A percentile compares a stretch with the other conserved stretches of the same genome.
These are phyloP conservation scores for Mycena polygramma DNA, from an alignment of 768 basidiomycete species.

Conservation along the genomic window DNA sequence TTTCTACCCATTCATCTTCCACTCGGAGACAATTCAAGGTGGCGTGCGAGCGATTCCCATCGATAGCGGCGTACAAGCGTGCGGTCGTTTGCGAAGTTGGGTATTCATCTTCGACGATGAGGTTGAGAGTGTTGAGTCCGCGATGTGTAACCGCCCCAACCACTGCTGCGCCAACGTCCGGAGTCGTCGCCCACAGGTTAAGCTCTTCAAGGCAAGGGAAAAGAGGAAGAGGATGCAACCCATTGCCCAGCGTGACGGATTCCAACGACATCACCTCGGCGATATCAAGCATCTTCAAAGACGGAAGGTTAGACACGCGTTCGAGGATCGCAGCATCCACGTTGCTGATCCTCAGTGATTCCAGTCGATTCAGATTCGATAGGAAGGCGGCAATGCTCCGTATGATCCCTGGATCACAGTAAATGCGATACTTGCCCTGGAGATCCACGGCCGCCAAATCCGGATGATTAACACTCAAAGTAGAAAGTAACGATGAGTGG, in stretches of 20 bases:
- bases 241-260: not conserved
- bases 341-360: not conserved
- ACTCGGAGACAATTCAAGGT: not conserved
- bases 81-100: not conserved
- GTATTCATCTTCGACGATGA: not conserved
- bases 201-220: not conserved
- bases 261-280: not conserved
- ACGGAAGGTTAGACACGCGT: not conserved
- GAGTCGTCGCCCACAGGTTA: not conserved
- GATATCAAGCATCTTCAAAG: not conserved
- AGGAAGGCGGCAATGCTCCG: not conserved
- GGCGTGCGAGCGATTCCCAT: not conserved
- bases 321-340: constrained; percentile 2
- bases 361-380: not conserved
- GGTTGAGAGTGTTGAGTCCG: not conserved
- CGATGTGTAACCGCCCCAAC: not conserved
- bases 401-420: not conserved
- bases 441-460: not conserved
- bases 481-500: not conserved
- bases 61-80: not conserved
- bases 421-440: not conserved
- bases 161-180: not conserved
- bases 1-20: not conserved
- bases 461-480: not conserved
- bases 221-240: not conserved